Percentiles rank a stretch among this genome's conserved stretches.
phyloP scores from a whole-genome alignment of 768 basidiomycete genomes.

The Aureoboletus auriporus region DNA sequence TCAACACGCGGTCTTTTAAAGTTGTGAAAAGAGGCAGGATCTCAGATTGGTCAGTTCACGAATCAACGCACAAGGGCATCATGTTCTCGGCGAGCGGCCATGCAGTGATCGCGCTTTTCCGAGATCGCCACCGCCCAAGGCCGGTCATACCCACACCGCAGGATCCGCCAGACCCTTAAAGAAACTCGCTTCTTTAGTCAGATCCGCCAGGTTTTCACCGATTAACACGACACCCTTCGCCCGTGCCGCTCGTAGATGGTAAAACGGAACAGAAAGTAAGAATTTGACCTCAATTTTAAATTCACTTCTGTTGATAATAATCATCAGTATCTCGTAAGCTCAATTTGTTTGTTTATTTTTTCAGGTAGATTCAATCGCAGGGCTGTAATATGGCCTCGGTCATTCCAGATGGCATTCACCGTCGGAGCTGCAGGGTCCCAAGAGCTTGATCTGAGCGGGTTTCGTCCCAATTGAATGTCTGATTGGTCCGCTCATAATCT shows the following conservation, averaged over 20 bases:
- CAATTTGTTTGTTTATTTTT: conserved; percentile 21
- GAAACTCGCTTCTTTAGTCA: no score
- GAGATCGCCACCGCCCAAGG: no score
- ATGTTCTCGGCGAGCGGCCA: conserved; percentile 23
- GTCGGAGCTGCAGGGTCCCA: conserved; percentile 29
- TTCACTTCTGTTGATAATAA: conserved; percentile 19
- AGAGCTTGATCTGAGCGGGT: no score
- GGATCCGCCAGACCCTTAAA: no score
- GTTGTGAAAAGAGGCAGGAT: conserved; percentile 17
- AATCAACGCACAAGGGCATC: conserved; percentile 25
- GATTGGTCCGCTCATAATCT: no score
- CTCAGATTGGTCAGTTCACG: conserved; percentile 26
- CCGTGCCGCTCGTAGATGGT: conserved; percentile 25
- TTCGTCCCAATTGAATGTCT: no score
- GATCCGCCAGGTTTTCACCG: no score
- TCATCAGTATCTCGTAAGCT: no score
- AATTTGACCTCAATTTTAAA: conserved; percentile 27
- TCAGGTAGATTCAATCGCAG: conserved; percentile 19
- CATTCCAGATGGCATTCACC: conserved; percentile 23
- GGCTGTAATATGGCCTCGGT: conserved; percentile 27
- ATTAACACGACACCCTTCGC: no score
- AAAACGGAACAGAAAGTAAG: conserved; percentile 23
- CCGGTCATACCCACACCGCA: no score
- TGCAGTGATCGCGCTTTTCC: conserved; percentile 25
- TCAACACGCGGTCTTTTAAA: conserved; percentile 26